Evolutionary conservation across 2,329 filamentous ascomycete species (phyloP), one percentile per base, ranked within the genome.

Genomic region (Chrysosporium queenslandicum): DNA sequence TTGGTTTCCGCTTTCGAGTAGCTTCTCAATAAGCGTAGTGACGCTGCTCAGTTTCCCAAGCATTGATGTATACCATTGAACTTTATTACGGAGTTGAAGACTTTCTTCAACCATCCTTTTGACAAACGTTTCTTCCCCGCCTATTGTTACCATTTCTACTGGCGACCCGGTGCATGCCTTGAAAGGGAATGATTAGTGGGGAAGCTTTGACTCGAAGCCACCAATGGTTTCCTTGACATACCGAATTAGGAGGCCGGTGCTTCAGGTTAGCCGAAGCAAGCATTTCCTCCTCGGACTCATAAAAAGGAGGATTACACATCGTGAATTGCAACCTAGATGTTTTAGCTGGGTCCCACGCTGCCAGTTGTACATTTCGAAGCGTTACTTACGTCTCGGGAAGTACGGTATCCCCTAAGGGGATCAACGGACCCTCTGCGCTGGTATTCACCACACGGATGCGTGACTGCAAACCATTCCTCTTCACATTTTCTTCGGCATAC

Each of bases 241-340:
- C 82, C 0, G 86, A 85, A 52, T 79, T 79, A 0, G 90, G 85
- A 0, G 81, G 81, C 0, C 77, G 75, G 2, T 76, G 69, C 66
- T 96, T 95, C 34, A 76, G 68, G 14, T 73, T 66, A 0, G 86
- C 84, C 1, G 83, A 84, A 3, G 73, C 69, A 2, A 77, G 59
- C 68, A 96, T 79, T 47, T 94, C 88, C 4, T 76, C 68, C 2
- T 77, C 71, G 0, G 86, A 89, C n/a, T 75, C 68, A 71, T 96
- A 97, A 70, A 98, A 98, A 0, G 92, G 92, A 0, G 92, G 92
- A 59, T 98, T 98, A 58, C 85, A 91, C 82, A 97, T 94, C 54
- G 80, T 82, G 65, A 97, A 96, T 64, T 91, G 83, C 40, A 94
- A 74, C 2, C 72, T 75, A 8, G 21, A 36, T 14, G 20, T 39